These are phyloP conservation scores for Arthrocladium fulminans DNA, from an alignment of 2,329 filamentous ascomycete genomes.

Conservation along the genomic window DNA sequence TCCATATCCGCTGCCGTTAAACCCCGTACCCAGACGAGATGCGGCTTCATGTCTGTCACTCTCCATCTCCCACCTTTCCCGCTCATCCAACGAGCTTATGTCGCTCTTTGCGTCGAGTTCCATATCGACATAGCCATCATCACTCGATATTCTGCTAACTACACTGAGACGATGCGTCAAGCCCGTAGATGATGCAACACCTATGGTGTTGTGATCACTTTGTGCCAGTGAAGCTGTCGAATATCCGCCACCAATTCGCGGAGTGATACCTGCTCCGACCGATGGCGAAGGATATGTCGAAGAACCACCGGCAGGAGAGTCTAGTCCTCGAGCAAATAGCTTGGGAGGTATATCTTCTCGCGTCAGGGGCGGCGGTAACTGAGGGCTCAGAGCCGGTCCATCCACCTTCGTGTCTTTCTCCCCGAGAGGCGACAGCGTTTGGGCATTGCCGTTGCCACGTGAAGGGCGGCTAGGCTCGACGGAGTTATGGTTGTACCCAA, in stretches of 20 bases:
- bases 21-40: conserved; percentile 3
- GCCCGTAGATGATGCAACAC: neutral
- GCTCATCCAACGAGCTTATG: conserved; percentile 22
- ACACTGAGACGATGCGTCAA: conserved; percentile 1
- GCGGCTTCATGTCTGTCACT: neutral
- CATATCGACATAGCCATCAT: conserved; percentile 22
- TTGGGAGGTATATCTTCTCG: neutral
- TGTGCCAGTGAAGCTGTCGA: neutral
- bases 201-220: neutral
- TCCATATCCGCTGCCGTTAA: conserved; percentile 11
- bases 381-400: neutral
- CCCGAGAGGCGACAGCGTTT: neutral
- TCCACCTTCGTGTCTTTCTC: neutral
- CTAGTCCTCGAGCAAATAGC: neutral
- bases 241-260: neutral
- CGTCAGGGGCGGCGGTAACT: neutral
- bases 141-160: conserved; percentile 5
- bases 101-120: conserved; percentile 20
- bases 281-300: conserved; percentile 6
- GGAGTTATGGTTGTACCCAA: conserved; percentile 13
- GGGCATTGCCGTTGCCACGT: neutral
- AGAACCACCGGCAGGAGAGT: neutral
- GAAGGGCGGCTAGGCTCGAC: neutral
- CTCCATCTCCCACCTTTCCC: conserved; percentile 20
- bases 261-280: neutral